Conservation (phyloP, 176 grass and related monocot genomes). For the Musa itinerans region DNA sequence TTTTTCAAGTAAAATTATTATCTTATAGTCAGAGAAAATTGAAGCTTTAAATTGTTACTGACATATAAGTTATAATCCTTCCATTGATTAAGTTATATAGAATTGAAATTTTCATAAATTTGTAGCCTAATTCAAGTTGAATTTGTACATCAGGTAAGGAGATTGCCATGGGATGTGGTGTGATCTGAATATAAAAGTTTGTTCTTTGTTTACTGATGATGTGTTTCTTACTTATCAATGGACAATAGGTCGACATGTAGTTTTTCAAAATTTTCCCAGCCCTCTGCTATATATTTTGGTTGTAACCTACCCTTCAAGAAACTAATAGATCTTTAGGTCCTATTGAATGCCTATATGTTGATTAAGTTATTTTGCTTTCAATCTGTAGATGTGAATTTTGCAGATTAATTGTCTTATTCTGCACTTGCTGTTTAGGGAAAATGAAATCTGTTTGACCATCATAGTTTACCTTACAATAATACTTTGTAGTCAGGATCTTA, state of each 20-base stretch:
- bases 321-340: background rate
- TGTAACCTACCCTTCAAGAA: conserved; percentile 12
- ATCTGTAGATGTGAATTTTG: background rate
- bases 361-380: background rate
- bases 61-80: no score
- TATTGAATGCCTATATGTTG: background rate
- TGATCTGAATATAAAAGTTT: background rate
- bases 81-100: background rate
- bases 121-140: background rate
- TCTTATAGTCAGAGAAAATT: no score
- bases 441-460: background rate
- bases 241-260: background rate
- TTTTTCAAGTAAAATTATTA: no score
- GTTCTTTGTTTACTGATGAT: conserved; percentile 1
- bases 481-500: no score
- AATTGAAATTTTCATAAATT: background rate
- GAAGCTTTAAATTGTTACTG: no score
- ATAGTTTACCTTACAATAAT: background rate
- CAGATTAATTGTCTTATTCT: background rate
- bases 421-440: background rate
- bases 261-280: background rate
- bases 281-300: conserved; percentile 15
- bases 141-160: background rate
- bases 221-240: background rate
- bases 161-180: background rate